Percentiles rank a stretch among this genome's conserved stretches.
phyloP scores from a whole-genome alignment of 768 basidiomycete species.

The Termitomyces titanicus region DNA sequence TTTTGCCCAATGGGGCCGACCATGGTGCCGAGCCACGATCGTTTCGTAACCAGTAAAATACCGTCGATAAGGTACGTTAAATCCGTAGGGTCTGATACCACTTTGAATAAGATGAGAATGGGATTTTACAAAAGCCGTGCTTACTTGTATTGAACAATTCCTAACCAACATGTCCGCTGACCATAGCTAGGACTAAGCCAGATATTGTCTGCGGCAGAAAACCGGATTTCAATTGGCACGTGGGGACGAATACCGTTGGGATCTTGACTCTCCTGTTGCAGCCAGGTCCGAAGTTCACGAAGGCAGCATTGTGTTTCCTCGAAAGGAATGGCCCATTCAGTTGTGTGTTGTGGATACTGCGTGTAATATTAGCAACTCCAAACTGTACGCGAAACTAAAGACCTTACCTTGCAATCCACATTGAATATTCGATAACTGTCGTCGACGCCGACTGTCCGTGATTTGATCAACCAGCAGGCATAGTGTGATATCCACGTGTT shows the following conservation, averaged over 20 bases:
- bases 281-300: slow-evolving; percentile 65
- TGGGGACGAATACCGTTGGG: slow-evolving; percentile 80
- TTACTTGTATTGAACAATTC: slow-evolving; percentile 96
- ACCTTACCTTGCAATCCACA: slow-evolving; percentile 83
- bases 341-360: slow-evolving; percentile 89
- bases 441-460: slow-evolving; percentile 59
- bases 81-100: slow-evolving; percentile 71
- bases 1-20: slow-evolving; percentile 97
- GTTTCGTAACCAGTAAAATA: slow-evolving; percentile 75
- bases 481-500: slow-evolving; percentile 64
- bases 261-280: slow-evolving; percentile 61
- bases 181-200: slow-evolving; percentile 91
- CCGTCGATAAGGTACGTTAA: slow-evolving; percentile 75
- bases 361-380: neutral
- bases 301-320: slow-evolving; percentile 64
- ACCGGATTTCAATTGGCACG: slow-evolving; percentile 91
- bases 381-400: neutral
- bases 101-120: neutral
- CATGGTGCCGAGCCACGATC: slow-evolving; percentile 65
- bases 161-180: slow-evolving; percentile 85
- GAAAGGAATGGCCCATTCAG: slow-evolving; percentile 91
- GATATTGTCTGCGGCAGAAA: slow-evolving; percentile 84
- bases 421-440: slow-evolving; percentile 86
- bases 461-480: slow-evolving; percentile 63
- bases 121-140: slow-evolving; percentile 25